These are phyloP conservation scores for Mallotus nudiflorus DNA, from an alignment of 345 rosid genomes.

Conservation along the genomic window DNA sequence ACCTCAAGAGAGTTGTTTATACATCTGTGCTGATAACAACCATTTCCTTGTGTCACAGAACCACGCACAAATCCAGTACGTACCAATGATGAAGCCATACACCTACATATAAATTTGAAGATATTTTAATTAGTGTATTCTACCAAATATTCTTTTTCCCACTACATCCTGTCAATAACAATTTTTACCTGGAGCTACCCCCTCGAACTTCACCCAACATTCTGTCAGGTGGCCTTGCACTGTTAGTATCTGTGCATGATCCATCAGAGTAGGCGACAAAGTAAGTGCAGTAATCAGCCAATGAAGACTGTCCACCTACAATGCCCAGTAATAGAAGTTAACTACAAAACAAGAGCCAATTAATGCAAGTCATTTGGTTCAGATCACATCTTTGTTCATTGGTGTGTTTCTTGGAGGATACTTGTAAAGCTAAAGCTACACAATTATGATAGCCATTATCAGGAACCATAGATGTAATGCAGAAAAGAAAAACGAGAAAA, in stretches of 20 bases:
- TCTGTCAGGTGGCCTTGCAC: slow-evolving; percentile 96
- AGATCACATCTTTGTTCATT: not conserved
- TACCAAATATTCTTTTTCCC: slow-evolving; percentile 1
- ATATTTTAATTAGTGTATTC: slow-evolving; percentile 26
- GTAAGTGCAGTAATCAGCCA: slow-evolving; percentile 97
- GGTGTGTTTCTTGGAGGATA: not conserved
- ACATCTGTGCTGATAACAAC: slow-evolving; percentile 97
- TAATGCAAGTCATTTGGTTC: not conserved
- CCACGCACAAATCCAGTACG: slow-evolving; percentile 97
- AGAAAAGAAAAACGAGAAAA: not conserved
- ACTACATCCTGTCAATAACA: not conserved
- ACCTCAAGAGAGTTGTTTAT: slow-evolving; percentile 80
- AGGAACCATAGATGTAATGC: not conserved
- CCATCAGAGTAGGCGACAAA: slow-evolving; percentile 99
- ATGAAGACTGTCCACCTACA: slow-evolving; percentile 97
- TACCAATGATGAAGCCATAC: slow-evolving; percentile 97
- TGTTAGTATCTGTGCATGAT: slow-evolving; percentile 92
- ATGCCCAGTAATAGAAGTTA: slow-evolving; percentile 20
- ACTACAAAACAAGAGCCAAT: slow-evolving; percentile 5
- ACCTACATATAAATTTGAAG: slow-evolving; percentile 46
- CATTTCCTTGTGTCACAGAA: slow-evolving; percentile 90
- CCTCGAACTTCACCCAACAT: slow-evolving; percentile 99
- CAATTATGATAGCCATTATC: not conserved
- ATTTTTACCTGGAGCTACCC: slow-evolving; percentile 73
- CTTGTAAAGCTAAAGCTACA: not conserved